phyloP scores from a whole-genome alignment of 2,329 filamentous ascomycete genomes.

The Fusarium miscanthi region DNA sequence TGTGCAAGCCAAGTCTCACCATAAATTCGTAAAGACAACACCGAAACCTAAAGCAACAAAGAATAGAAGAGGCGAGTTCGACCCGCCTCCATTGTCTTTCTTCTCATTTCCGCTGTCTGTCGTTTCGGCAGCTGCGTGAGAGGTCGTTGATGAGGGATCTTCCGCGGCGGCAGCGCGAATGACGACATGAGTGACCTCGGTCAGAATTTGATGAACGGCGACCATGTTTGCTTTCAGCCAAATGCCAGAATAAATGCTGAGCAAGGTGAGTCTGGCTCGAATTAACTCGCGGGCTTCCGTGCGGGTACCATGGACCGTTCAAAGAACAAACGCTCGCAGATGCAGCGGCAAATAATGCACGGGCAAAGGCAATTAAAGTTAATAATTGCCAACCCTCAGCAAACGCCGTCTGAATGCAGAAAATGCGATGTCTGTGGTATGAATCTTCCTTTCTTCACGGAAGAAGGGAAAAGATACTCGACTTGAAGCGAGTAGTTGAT shows the following conservation, averaged over 20 bases:
- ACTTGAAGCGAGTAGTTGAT: conserved; percentile 29
- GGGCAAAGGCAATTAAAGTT: conserved; percentile 26
- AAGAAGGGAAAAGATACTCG: conserved; percentile 29
- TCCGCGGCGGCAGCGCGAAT: conserved; percentile 38
- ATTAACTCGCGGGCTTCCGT: conserved; percentile 44
- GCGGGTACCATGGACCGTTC: conserved; percentile 44
- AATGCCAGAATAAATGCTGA: conserved; percentile 33
- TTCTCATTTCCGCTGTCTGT: conserved; percentile 14
- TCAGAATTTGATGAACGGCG: conserved; percentile 40
- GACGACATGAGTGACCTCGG: conserved; percentile 43
- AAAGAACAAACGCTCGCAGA: conserved; percentile 33
- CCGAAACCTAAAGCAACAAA: conserved; percentile 97
- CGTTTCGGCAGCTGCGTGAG: conserved; percentile 34
- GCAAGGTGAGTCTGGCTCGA: conserved; percentile 36
- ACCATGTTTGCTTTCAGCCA: conserved; percentile 39
- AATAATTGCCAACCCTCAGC: conserved; percentile 25
- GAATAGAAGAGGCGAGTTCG: conserved; percentile 68
- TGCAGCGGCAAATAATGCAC: conserved; percentile 34
- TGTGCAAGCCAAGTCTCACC: conserved; percentile 68
- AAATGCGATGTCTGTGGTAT: neutral
- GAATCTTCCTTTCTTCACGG: conserved; percentile 6
- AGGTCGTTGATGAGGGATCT: conserved; percentile 35
- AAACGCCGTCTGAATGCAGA: conserved; percentile 14
- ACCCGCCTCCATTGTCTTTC: conserved; percentile 44
- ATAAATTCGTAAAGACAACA: conserved; percentile 98